Conservation (phyloP, 2,329 filamentous ascomycete species). For the Cordyceps militaris region DNA sequence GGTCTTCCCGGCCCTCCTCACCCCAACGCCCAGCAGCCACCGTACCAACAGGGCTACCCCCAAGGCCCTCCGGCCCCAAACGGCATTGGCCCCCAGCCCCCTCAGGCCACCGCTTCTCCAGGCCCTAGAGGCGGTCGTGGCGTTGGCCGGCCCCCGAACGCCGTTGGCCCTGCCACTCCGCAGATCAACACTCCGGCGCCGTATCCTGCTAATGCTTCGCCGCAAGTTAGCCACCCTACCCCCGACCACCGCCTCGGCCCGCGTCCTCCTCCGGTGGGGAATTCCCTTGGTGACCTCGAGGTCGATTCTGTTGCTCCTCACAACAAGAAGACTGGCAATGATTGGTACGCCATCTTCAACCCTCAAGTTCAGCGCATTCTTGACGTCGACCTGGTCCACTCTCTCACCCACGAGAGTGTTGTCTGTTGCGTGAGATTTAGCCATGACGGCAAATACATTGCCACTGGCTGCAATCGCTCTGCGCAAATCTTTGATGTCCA, state of each 20-base stretch:
- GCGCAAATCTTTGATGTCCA: conserved; percentile 97
- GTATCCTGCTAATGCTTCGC: conserved; percentile 77
- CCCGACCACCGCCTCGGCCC: conserved; percentile 57
- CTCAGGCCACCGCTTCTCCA: conserved; percentile 78
- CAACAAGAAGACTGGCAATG: conserved; percentile 79
- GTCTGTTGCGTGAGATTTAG: conserved; percentile 98
- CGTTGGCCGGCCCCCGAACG: conserved; percentile 57
- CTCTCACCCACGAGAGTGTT: conserved; percentile 86
- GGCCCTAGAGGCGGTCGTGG: conserved; percentile 74
- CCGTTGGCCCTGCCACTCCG: conserved; percentile 70
- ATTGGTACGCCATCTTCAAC: conserved; percentile 98
- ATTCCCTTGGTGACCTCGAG: conserved; percentile 76
- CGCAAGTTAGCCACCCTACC: conserved; percentile 80
- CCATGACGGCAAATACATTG: conserved; percentile 88
- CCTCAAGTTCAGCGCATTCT: conserved; percentile 80
- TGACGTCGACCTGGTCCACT: conserved; percentile 92
- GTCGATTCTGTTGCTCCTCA: conserved; percentile 76
- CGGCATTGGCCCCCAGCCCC: conserved; percentile 75
- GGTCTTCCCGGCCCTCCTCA: conserved; percentile 53
- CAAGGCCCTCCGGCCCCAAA: conserved; percentile 49
- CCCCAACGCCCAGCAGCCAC: conserved; percentile 59
- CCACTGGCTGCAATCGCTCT: conserved; percentile 95
- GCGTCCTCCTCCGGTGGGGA: conserved; percentile 44
- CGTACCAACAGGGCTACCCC: conserved; percentile 63
- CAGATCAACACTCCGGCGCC: conserved; percentile 85